phyloP scores from a whole-genome alignment of 768 basidiomycete genomes.

The Multifurca ochricompacta region DNA sequence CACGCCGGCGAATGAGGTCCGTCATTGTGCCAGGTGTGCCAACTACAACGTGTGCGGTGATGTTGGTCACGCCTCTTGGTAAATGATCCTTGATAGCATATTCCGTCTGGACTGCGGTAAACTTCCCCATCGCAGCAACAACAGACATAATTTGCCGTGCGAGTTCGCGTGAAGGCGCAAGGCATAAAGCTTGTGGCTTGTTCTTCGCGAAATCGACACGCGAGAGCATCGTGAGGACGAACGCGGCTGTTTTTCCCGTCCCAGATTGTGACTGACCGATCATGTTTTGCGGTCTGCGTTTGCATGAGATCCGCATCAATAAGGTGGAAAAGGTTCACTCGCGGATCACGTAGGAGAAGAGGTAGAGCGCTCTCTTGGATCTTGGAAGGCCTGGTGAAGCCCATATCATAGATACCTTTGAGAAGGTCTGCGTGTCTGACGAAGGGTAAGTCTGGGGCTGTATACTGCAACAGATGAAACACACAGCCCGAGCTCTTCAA shows the following conservation, averaged over 20 bases:
- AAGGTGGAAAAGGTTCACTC: slow-evolving; percentile 26
- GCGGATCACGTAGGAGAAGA: slow-evolving; percentile 86
- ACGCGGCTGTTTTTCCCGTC: slow-evolving; percentile 98
- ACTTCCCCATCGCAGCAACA: slow-evolving; percentile 90
- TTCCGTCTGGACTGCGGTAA: slow-evolving; percentile 86
- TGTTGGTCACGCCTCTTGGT: slow-evolving; percentile 50
- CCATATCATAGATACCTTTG: slow-evolving; percentile 91
- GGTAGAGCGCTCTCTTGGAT: slow-evolving; percentile 97
- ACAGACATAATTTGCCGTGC: slow-evolving; percentile 98
- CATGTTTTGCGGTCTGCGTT: slow-evolving; percentile 89
- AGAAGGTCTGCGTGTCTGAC: slow-evolving; percentile 78
- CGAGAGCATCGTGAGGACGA: slow-evolving; percentile 95
- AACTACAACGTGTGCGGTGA: slow-evolving; percentile 87
- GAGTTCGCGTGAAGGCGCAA: slow-evolving; percentile 96
- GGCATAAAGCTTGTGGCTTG: slow-evolving; percentile 91
- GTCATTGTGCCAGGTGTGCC: slow-evolving; percentile 95
- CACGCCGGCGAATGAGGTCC: slow-evolving; percentile 70
- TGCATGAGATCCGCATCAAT: slow-evolving; percentile 1
- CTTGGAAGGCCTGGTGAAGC: slow-evolving; percentile 96
- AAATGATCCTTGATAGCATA: slow-evolving; percentile 91
- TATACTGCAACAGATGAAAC: slow-evolving; percentile 60
- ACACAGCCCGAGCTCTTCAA: slow-evolving; percentile 92
- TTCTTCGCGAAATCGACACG: slow-evolving; percentile 78
- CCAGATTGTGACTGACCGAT: slow-evolving; percentile 99
- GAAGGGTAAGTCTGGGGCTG: slow-evolving; percentile 2